Percentiles rank a stretch among this genome's conserved stretches.
Evolutionary conservation across 2,329 filamentous ascomycete genomes (phyloP).

Genomic region (Achaetomium macrosporum): DNA sequence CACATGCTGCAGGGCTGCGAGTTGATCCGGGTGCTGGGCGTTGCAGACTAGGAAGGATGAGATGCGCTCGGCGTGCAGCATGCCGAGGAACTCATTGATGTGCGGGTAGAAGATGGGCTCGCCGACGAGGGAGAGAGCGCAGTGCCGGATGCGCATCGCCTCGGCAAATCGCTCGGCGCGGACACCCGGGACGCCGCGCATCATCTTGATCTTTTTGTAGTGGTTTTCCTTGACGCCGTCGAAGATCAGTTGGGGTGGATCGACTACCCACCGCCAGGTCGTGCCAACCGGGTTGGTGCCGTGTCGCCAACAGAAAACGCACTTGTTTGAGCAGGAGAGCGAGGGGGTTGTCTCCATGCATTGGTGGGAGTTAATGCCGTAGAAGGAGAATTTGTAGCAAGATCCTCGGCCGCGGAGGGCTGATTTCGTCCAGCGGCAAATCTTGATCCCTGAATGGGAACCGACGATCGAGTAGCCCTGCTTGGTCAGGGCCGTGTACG

Average conservation of each 20-base stretch:
- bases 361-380: constrained; percentile 91
- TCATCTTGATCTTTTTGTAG: constrained; percentile 97
- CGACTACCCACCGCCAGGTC: constrained; percentile 93
- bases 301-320: constrained; percentile 98
- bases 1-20: constrained; percentile 73
- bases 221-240: constrained; percentile 84
- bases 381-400: constrained; percentile 97
- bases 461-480: constrained; percentile 95
- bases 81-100: constrained; percentile 82
- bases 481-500: constrained; percentile 83
- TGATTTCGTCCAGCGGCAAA: constrained; percentile 98
- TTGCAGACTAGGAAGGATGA: constrained; percentile 96
- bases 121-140: constrained; percentile 84
- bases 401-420: constrained; percentile 87
- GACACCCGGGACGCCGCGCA: constrained; percentile 89
- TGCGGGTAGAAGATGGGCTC: constrained; percentile 99
- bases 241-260: constrained; percentile 85
- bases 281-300: constrained; percentile 96
- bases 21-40: constrained; percentile 88
- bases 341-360: constrained; percentile 99
- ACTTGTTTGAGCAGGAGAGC: constrained; percentile 95
- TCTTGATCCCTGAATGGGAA: constrained; percentile 93
- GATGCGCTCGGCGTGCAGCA: constrained; percentile 82
- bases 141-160: constrained; percentile 89
- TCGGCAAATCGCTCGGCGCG: constrained; percentile 87